Evolutionary conservation across 2,329 filamentous ascomycete species (phyloP), one percentile per base, ranked within the genome.

Genomic region (Meredithiella fracta): DNA sequence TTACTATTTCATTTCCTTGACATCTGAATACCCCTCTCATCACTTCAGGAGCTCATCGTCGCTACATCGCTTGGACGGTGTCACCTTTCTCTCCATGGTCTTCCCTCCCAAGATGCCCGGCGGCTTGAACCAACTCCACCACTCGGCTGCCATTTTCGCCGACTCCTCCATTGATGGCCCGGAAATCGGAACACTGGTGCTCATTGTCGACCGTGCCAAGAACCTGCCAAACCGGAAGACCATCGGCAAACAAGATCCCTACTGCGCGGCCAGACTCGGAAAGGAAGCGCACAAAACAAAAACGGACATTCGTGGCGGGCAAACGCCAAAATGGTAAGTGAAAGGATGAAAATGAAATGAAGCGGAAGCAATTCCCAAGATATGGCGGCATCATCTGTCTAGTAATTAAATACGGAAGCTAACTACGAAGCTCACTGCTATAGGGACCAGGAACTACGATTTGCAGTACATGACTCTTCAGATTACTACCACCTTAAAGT

Each of bases 261-360:
- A 97, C 69, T 96, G 90, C 69, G 92, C 92, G 38, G 90, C 89
- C 31, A 78, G 92, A 55, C 72, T 98, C 49, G 92, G 91, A 34
- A 98, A 98, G 69, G 90, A 97, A 70, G 92, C 92, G 51, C 94
- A 94, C 73, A 96, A 96, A 76, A 98, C 92, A 2, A 84, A 85
- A 42, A 96, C 91, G 3, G 92, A 98, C 69, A 82, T 91, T 63
- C 79, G 92, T 65, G 92, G 92, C 61, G 92, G 92, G 44, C 92
- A 98, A 70, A 97, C 92, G 40, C 92, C 92, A 6, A 83, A 79
- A 77, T 98, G 92, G 92, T 96, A 79, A 62, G 67, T 57, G 54
- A 17, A 56, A 40, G 14, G 22, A 23, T 26, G 23, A 11, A 44
- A n/a, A n/a, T n/a, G n/a, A n/a, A n/a, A n/a, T n/a, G 40, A 20